A percentile compares a stretch with the other conserved stretches of the same genome.
phyloP scores from a whole-genome alignment of 805 yeast species.

The Wickerhamiella spandovensis region DNA sequence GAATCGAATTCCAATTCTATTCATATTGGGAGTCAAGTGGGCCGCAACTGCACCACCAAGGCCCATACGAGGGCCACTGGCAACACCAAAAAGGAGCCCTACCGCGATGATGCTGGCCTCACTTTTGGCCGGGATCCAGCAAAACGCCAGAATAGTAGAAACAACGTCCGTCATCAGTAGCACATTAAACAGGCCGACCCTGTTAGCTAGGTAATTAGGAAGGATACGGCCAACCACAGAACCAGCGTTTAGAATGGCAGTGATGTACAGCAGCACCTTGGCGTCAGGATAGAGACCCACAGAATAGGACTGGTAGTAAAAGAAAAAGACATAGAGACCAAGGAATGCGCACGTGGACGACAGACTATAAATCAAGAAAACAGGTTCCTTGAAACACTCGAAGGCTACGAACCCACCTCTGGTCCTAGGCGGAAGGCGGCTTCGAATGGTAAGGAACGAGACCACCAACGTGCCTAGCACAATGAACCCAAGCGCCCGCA shows the following conservation, averaged over 20 bases:
- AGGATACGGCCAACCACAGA: constrained; percentile 37
- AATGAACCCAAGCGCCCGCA: constrained; percentile 36
- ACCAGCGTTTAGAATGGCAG: constrained; percentile 27
- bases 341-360: constrained; percentile 20
- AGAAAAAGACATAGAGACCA: constrained; percentile 25
- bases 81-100: constrained; percentile 21
- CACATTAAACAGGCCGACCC: constrained; percentile 2
- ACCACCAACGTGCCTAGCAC: constrained; percentile 22
- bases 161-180: constrained; percentile 1
- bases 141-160: constrained; percentile 21
- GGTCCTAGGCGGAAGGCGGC: constrained; percentile 22
- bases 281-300: constrained; percentile 13
- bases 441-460: constrained; percentile 15
- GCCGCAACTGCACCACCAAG: constrained; percentile 21
- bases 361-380: constrained; percentile 15
- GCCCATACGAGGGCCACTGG: constrained; percentile 20
- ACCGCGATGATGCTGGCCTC: constrained; percentile 18
- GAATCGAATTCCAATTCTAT: constrained; percentile 31
- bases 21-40: constrained; percentile 15
- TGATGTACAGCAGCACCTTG: constrained; percentile 12
- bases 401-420: constrained; percentile 17
- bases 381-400: constrained; percentile 19
- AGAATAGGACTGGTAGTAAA: constrained; percentile 24
- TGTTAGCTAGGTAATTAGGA: constrained; percentile 36
- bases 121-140: constrained; percentile 24